Conservation (phyloP, 1,284 basidiomycete genomes). For the Dichomitus squalens region DNA sequence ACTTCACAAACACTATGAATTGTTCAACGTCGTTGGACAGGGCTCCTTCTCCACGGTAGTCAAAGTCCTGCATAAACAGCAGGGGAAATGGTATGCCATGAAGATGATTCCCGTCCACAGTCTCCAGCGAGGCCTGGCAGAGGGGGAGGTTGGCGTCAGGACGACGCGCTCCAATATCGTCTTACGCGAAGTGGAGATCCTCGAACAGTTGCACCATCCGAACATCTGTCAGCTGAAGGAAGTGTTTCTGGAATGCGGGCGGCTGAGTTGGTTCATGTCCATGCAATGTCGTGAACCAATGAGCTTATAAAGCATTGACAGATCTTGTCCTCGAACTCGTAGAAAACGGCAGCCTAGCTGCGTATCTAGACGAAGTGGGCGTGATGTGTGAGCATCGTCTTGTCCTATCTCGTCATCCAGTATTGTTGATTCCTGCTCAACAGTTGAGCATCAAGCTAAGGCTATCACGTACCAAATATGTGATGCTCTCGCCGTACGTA, state of each 20-base stretch:
- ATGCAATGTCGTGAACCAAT: neutral
- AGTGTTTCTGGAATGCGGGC: conserved; percentile 65
- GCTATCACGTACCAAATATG: conserved; percentile 77
- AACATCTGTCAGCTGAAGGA: conserved; percentile 86
- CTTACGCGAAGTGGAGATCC: conserved; percentile 76
- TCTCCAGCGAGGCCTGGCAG: conserved; percentile 24
- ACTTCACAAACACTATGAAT: conserved; percentile 61
- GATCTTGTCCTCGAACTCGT: conserved; percentile 16
- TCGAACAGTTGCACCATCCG: conserved; percentile 73
- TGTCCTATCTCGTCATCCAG: neutral
- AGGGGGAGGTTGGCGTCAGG: conserved; percentile 36
- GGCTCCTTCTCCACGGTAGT: conserved; percentile 83
- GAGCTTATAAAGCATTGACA: neutral
- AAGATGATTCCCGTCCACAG: conserved; percentile 70
- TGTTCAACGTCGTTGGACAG: conserved; percentile 69
- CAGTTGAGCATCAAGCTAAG: conserved; percentile 58
- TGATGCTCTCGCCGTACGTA: conserved; percentile 64
- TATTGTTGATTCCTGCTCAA: conserved; percentile 1
- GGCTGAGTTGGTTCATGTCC: conserved; percentile 62
- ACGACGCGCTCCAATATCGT: conserved; percentile 27
- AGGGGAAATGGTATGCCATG: conserved; percentile 69
- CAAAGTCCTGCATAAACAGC: conserved; percentile 64
- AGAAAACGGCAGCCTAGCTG: conserved; percentile 39
- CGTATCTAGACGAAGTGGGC: conserved; percentile 64
- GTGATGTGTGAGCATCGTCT: conserved; percentile 53